Base-by-base conservation (phyloP, 257 asterid genomes). In the Scutellaria galericulata region DNA sequence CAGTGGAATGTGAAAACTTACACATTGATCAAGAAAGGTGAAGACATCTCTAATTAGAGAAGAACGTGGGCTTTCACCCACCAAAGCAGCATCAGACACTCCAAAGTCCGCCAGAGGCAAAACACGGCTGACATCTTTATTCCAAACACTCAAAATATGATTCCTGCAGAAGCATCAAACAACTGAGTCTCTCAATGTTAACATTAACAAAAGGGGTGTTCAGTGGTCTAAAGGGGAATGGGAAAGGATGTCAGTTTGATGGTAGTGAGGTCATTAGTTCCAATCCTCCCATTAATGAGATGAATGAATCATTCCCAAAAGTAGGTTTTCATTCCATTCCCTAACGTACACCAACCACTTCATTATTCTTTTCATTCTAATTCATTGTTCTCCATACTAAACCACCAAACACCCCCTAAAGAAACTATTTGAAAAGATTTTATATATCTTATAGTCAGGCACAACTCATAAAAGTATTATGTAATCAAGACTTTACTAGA, bases 111-210 rank as follows among this genome's bases (percentile, higher is more conserved):
- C 73, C 63, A 92, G 87, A 12, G 83, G 92, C 85, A 92, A 83
- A 73, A 92, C 82, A 61, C 96, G 95, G 72, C 87, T 86, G 59
- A 95, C 90, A 80, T 95, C 98, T 84, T 95, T 95, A 84, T 87
- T 92, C 99, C 99, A 95, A 64, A 90, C 84, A 81, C 90, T 85
- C 81, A 95, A 81, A 77, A 95, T 84, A 75, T 71, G 75, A 76
- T 95, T 95, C 91, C 99, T 95, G 92, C 82, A 85, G 57, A 44
- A 82, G 57, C 72, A 72, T 44, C 39, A 75, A 76, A 77, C 47
- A 55, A 74, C 83, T 70, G 74, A 79, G 69, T 27, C 70, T 60
- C 67, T 67, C 46, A 53, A 13, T 46, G 79, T 69, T 71, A 15
- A 63, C 53, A 74, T 71, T 14, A 54, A 54, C 50, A 52, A 37